Base-by-base conservation (phyloP, 2,329 filamentous ascomycete genomes). In the Tolypocladium tropicale region DNA sequence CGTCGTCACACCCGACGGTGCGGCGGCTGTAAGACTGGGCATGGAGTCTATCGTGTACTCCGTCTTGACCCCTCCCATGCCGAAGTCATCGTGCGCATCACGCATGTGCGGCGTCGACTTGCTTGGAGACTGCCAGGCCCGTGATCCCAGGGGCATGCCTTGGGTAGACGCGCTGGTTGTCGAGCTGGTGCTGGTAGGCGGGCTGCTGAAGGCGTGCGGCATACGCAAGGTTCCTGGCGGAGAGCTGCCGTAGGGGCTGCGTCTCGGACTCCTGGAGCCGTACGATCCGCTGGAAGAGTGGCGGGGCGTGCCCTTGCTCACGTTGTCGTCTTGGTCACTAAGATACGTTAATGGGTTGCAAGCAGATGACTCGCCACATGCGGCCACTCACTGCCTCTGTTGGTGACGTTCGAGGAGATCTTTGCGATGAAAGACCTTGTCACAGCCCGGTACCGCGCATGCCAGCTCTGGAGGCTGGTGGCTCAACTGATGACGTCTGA, bases 341-440 rank as follows among this genome's bases (percentile, higher is more conserved):
- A 5, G 12, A 6, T 2, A 28, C 2, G 34, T 41, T 18, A 50
- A 21, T 6, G 21, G 33, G 10, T 4, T 21, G 2, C 18, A 49
- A 11, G 46, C 3, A 14, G 25, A 3, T 11, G 14, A 21, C 9
- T 33, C 18, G 28, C 14, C 28, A 33, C 6, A 21, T 4, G 46
- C 11, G 46, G 46, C 21, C n/a, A 32, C 70, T 61, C 67, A 73
- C 71, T 73, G 70, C 62, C 65, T 67, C 55, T 70, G 69, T n/a
- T 69, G 61, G 62, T 86, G 83, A 39, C 83, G 78, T n/a, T 78
- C 74, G 21, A 85, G 72, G 12, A 86, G 69, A 65, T 86, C 83
- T 50, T 77, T 75, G 55, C 83, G 76, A 60, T 83, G 77, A 59
- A 86, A 85, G 16, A 74, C 72, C 58, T 77, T 78, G 41, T 78